Percentiles rank a stretch among this genome's conserved stretches.
Conservation (phyloP, 495 filamentous ascomycete species). For the Jackrogersella minutella region DNA sequence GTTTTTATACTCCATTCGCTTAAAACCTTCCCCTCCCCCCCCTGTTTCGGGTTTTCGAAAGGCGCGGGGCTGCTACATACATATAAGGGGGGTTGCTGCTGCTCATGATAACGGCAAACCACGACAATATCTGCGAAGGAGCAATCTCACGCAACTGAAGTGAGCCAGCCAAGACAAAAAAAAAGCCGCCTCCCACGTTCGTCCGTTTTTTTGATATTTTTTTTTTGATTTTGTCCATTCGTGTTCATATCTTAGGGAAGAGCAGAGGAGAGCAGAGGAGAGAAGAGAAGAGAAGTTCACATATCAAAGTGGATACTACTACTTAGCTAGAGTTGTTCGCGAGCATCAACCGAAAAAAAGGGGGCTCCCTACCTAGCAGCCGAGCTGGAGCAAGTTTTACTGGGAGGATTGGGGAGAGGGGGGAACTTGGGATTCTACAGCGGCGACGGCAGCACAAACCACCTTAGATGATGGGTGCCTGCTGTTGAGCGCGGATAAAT, state of each 20-base stretch:
- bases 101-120: no score
- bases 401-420: background rate
- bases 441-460: background rate
- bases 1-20: slow-evolving; percentile 39
- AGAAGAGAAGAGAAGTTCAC: no score
- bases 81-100: background rate
- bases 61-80: slow-evolving; percentile 10
- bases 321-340: slow-evolving; percentile 6
- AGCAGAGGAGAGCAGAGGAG: no score
- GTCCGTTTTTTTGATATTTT: no score
- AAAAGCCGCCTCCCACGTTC: background rate
- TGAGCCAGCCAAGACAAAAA: background rate
- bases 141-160: slow-evolving; percentile 2
- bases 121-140: slow-evolving; percentile 1
- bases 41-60: background rate
- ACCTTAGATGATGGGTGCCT: background rate
- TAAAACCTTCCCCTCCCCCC: no score
- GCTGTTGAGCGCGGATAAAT: slow-evolving; percentile 15
- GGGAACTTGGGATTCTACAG: no score
- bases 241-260: slow-evolving; percentile 27
- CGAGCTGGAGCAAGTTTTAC: background rate
- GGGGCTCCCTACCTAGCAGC: background rate
- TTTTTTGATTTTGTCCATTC: slow-evolving; percentile 28
- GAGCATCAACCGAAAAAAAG: background rate
- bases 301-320: background rate